Conservation (phyloP, 257 asterid species). For the Penstemon davidsonii region DNA sequence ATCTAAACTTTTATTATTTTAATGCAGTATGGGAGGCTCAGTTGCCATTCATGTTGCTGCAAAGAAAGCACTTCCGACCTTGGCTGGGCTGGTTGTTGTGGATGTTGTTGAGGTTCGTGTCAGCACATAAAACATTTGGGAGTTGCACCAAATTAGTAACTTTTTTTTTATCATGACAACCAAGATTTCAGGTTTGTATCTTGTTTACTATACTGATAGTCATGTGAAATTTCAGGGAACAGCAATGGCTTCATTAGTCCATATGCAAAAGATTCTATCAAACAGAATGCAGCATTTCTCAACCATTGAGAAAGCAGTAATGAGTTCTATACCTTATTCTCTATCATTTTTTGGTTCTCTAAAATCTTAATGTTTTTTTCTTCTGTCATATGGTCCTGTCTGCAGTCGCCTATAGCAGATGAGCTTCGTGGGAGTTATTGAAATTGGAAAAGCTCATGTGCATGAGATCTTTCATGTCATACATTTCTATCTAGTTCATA, state of each 20-base stretch:
- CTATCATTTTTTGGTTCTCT: constrained; percentile 19
- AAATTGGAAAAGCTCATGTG: neutral
- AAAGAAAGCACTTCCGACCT: constrained; percentile 71
- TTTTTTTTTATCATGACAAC: constrained; percentile 6
- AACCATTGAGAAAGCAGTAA: constrained; percentile 87
- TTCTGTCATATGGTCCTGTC: constrained; percentile 4
- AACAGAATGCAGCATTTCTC: constrained; percentile 87
- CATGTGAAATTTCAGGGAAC: constrained; percentile 72
- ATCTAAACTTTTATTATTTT: neutral
- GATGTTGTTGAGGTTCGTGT: constrained; percentile 95
- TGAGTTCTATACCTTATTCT: constrained; percentile 18
- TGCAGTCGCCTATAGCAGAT: constrained; percentile 9
- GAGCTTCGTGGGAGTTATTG: constrained; percentile 4
- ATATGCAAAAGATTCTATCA: constrained; percentile 91
- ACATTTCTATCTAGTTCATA: neutral
- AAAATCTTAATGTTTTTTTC: neutral
- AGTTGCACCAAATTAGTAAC: neutral
- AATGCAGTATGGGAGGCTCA: constrained; percentile 90
- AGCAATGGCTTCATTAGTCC: constrained; percentile 83
- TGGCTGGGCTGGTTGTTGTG: constrained; percentile 85
- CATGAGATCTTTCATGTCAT: neutral
- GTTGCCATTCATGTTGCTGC: constrained; percentile 89
- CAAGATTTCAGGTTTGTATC: neutral
- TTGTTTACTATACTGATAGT: constrained; percentile 22
- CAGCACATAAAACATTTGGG: neutral